These are phyloP conservation scores for Suillus americanus DNA, from an alignment of 768 basidiomycete genomes.

Conservation along the genomic window DNA sequence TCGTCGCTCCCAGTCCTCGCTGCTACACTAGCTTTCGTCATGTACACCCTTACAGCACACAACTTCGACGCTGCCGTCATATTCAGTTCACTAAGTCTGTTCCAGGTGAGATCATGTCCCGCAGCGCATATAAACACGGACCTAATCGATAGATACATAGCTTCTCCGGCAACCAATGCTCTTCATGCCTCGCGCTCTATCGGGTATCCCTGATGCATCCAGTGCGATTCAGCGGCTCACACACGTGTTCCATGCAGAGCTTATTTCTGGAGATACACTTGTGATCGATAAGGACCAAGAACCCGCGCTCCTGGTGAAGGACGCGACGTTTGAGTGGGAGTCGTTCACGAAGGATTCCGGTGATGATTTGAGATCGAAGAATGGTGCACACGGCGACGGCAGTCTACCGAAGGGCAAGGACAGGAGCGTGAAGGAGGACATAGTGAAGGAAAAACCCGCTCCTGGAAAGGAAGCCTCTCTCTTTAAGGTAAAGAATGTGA, in stretches of 20 bases:
- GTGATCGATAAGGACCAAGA: conserved; percentile 44
- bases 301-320: conserved; percentile 48
- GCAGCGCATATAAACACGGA: background rate
- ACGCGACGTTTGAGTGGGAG: conserved; percentile 71
- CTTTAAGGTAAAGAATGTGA: conserved; percentile 53
- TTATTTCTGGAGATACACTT: conserved; percentile 42
- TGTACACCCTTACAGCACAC: conserved; percentile 57
- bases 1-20: conserved; percentile 65
- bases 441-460: conserved; percentile 15
- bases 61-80: conserved; percentile 65
- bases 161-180: conserved; percentile 70
- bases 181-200: conserved; percentile 62
- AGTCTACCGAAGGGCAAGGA: background rate
- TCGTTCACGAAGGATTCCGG: conserved; percentile 17
- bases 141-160: conserved; percentile 22
- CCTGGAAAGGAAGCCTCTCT: conserved; percentile 3
- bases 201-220: conserved; percentile 61
- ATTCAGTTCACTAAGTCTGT: conserved; percentile 65
- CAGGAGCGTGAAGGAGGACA: conserved; percentile 7
- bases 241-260: conserved; percentile 50
- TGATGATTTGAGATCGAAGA: background rate
- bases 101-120: conserved; percentile 38
- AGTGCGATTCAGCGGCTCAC: conserved; percentile 57
- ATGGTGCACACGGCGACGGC: background rate
- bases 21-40: conserved; percentile 64